Percentiles rank a stretch among this genome's conserved stretches.
phyloP scores from a whole-genome alignment of 177 flowering plant species.

The Vitis hybrid region DNA sequence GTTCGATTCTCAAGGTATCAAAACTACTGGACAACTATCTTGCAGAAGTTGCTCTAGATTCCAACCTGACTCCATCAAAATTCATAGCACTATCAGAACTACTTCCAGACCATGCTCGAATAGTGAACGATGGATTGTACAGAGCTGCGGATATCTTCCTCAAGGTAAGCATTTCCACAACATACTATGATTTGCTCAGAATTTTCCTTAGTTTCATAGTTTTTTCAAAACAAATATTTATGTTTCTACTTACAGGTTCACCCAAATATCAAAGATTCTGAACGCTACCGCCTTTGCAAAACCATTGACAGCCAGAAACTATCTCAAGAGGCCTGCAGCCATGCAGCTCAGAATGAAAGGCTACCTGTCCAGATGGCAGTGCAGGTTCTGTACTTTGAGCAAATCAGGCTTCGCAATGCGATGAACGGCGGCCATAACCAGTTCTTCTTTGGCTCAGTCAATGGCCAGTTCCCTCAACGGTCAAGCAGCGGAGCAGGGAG shows the following conservation, averaged over 20 bases:
- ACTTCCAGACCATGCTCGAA: slow-evolving; percentile 94
- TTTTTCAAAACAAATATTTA: neutral
- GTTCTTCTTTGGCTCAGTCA: slow-evolving; percentile 74
- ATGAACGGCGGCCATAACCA: slow-evolving; percentile 85
- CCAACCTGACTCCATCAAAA: slow-evolving; percentile 67
- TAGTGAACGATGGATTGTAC: slow-evolving; percentile 76
- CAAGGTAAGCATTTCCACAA: slow-evolving; percentile 45
- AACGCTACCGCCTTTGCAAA: slow-evolving; percentile 89
- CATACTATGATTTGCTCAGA: too few relatives aligned
- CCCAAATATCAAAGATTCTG: slow-evolving; percentile 85
- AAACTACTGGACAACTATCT: slow-evolving; percentile 83
- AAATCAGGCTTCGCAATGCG: slow-evolving; percentile 86
- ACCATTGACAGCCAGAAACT: slow-evolving; percentile 92
- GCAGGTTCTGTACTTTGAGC: slow-evolving; percentile 95
- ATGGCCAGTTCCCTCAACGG: slow-evolving; percentile 70
- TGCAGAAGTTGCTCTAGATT: slow-evolving; percentile 86
- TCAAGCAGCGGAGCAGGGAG: slow-evolving; percentile 88
- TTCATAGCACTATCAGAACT: slow-evolving; percentile 82
- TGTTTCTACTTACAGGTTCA: slow-evolving; percentile 58
- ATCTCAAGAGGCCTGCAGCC: slow-evolving; percentile 99
- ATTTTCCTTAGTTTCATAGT: neutral
- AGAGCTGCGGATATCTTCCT: slow-evolving; percentile 91
- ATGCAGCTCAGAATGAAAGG: slow-evolving; percentile 97
- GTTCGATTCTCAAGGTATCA: slow-evolving; percentile 83
- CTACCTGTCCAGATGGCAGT: slow-evolving; percentile 97